These are phyloP conservation scores for Scutellaria galericulata DNA, from an alignment of 257 asterid species.

Conservation along the genomic window DNA sequence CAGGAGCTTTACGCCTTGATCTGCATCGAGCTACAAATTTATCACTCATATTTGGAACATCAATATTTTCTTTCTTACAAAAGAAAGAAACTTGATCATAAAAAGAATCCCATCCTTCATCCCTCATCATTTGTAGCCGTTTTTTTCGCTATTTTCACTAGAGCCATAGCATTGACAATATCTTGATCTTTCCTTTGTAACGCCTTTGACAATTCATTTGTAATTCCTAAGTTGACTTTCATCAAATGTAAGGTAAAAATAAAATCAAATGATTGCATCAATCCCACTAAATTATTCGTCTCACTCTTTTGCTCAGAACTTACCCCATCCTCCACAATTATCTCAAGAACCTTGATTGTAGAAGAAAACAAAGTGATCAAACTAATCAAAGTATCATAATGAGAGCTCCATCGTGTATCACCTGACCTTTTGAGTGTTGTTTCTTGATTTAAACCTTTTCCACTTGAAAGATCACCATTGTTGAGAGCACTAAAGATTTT, in stretches of 20 bases:
- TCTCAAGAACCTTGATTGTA: constrained; percentile 9
- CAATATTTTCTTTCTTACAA: constrained; percentile 6
- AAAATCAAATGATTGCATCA: background rate
- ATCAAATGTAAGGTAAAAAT: background rate
- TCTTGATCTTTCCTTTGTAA: constrained; percentile 9
- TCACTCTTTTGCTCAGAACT: background rate
- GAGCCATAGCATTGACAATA: background rate
- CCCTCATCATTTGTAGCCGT: background rate
- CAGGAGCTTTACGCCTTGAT: too few relatives aligned
- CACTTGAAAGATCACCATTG: too few relatives aligned
- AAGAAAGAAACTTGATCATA: constrained; percentile 15
- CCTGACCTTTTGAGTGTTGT: background rate
- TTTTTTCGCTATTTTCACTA: background rate
- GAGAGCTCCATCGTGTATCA: background rate
- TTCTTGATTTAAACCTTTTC: background rate
- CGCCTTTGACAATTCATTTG: background rate
- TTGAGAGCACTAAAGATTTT: background rate
- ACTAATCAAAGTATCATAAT: background rate
- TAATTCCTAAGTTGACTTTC: background rate
- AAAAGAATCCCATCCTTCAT: constrained; percentile 11
- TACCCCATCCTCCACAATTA: background rate
- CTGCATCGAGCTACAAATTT: background rate
- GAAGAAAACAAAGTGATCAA: constrained; percentile 7
- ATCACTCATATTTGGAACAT: background rate
- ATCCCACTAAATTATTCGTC: background rate